phyloP scores from a whole-genome alignment of 306 rosid genomes.

The Ochetophila trinervis region DNA sequence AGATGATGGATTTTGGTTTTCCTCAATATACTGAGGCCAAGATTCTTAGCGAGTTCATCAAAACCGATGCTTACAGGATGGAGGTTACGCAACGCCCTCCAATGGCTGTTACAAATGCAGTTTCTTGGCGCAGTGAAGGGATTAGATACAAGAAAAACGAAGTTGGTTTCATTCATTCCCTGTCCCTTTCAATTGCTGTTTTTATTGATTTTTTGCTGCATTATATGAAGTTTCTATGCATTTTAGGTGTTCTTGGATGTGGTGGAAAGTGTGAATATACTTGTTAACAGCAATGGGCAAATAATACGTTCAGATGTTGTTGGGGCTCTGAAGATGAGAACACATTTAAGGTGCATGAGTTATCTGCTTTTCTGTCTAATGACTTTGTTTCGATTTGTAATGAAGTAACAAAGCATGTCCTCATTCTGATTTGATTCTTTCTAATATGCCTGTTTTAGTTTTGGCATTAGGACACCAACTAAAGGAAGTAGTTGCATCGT shows the following conservation, averaged over 20 bases:
- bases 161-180: conserved; percentile 33
- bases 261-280: conserved; percentile 89
- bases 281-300: conserved; percentile 86
- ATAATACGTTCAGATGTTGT: conserved; percentile 85
- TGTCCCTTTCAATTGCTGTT: neutral
- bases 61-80: conserved; percentile 88
- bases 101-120: conserved; percentile 92
- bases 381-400: no score
- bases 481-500: neutral
- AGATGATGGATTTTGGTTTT: conserved; percentile 86
- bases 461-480: neutral
- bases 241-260: conserved; percentile 84
- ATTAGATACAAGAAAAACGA: conserved; percentile 78
- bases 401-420: neutral
- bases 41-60: conserved; percentile 81
- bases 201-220: neutral
- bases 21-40: conserved; percentile 84
- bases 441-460: neutral
- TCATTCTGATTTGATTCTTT: neutral
- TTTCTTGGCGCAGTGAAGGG: conserved; percentile 95
- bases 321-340: conserved; percentile 84
- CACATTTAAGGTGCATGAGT: conserved; percentile 60
- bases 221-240: neutral
- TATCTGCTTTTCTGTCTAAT: no score
- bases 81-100: conserved; percentile 84